phyloP scores from a whole-genome alignment of 2,329 filamentous ascomycete species.

The Fusarium dimerum region DNA sequence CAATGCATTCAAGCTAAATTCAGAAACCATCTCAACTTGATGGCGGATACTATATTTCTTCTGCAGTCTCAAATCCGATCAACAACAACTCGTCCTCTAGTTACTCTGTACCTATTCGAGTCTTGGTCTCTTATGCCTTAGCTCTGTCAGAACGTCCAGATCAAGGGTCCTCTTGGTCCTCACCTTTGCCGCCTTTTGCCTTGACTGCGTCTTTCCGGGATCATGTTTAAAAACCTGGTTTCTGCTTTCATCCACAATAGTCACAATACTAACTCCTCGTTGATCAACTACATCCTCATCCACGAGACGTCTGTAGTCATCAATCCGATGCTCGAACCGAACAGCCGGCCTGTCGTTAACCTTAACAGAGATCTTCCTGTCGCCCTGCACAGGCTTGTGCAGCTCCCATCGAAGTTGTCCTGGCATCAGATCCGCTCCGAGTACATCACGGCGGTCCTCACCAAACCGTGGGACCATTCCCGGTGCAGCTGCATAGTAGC shows the following conservation, averaged over 20 bases:
- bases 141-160: neutral
- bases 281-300: slow-evolving; percentile 16
- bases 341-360: slow-evolving; percentile 13
- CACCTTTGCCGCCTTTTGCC: neutral
- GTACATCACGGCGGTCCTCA: slow-evolving; percentile 27
- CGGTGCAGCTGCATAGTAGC: slow-evolving; percentile 23
- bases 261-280: slow-evolving; percentile 17
- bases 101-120: no score
- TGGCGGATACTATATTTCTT: no score
- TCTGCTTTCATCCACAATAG: slow-evolving; percentile 7
- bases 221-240: slow-evolving; percentile 10
- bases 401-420: slow-evolving; percentile 25
- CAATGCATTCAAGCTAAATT: no score
- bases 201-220: neutral
- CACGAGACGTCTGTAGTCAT: slow-evolving; percentile 6
- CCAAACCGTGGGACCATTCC: slow-evolving; percentile 26
- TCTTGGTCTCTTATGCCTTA: no score
- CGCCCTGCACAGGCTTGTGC: slow-evolving; percentile 13
- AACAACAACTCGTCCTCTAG: no score
- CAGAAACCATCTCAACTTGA: no score
- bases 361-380: slow-evolving; percentile 1
- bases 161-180: neutral
- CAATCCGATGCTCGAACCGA: slow-evolving; percentile 18
- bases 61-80: no score
- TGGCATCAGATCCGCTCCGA: slow-evolving; percentile 31